Evolutionary conservation across 257 asterid species (phyloP).

Genomic region (Agastache rugosa): DNA sequence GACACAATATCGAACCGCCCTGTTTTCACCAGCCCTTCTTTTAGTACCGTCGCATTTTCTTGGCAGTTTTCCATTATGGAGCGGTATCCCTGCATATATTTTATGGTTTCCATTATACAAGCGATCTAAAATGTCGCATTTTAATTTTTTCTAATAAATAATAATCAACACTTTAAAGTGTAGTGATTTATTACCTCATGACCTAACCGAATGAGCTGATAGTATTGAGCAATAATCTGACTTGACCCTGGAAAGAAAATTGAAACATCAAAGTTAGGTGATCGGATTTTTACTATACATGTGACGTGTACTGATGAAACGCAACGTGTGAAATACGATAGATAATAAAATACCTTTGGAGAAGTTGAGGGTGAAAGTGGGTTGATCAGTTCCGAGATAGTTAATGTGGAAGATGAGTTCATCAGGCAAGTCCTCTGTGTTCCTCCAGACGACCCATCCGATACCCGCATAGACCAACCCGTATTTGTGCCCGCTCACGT

Average conservation of each 20-base stretch:
- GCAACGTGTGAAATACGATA: neutral
- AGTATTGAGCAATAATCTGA: conserved; percentile 90
- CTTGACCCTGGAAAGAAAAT: conserved; percentile 71
- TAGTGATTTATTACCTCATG: conserved; percentile 52
- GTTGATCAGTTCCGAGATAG: conserved; percentile 94
- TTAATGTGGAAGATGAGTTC: conserved; percentile 88
- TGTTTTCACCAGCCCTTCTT: conserved; percentile 63
- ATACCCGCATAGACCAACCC: conserved; percentile 92
- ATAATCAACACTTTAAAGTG: neutral
- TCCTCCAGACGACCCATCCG: conserved; percentile 97
- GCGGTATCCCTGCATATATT: conserved; percentile 61
- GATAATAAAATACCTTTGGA: conserved; percentile 64
- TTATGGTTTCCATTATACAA: neutral
- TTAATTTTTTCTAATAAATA: neutral
- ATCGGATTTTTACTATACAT: neutral
- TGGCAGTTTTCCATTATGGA: conserved; percentile 86
- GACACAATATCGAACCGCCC: conserved; percentile 76
- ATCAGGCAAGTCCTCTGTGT: conserved; percentile 75
- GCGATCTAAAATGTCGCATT: neutral
- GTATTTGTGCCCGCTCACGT: conserved; percentile 90
- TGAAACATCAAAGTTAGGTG: neutral
- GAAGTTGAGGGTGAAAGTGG: conserved; percentile 93
- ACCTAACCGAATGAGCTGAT: conserved; percentile 87
- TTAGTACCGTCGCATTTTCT: conserved; percentile 73
- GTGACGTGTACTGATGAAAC: neutral